These are phyloP conservation scores for Crithidia mellificae DNA, from an alignment of 208 protist genomes.

Conservation along the genomic window DNA sequence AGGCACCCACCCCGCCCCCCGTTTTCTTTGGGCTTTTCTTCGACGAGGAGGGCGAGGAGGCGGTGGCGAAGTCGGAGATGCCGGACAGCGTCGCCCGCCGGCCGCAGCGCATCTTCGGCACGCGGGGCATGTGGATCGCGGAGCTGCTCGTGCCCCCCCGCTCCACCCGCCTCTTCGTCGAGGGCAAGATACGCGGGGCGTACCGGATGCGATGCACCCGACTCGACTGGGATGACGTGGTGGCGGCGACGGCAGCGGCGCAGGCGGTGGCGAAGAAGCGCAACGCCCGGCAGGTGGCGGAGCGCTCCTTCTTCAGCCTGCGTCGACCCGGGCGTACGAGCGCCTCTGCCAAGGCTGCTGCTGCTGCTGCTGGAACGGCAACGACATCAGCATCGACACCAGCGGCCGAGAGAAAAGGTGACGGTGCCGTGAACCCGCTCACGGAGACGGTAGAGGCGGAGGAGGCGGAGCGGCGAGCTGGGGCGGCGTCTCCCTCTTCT, in stretches of 20 bases:
- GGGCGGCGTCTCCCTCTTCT: neutral
- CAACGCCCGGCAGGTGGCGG: neutral
- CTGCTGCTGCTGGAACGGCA: no score
- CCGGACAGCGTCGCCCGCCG: conserved; percentile 17
- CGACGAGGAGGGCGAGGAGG: conserved; percentile 23
- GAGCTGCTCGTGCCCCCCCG: conserved; percentile 25
- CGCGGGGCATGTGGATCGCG: conserved; percentile 18
- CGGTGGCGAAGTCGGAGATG: conserved; percentile 18
- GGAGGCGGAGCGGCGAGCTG: neutral
- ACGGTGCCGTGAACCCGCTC: neutral
- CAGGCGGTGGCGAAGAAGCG: conserved; percentile 11
- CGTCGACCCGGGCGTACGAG: neutral
- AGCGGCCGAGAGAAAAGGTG: no score
- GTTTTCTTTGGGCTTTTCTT: conserved; percentile 32
- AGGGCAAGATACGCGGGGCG: conserved; percentile 23
- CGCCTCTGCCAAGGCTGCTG: neutral
- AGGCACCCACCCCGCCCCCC: conserved; percentile 13
- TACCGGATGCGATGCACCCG: conserved; percentile 35
- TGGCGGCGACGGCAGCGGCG: conserved; percentile 7
- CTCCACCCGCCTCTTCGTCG: conserved; percentile 20
- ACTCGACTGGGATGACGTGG: conserved; percentile 22
- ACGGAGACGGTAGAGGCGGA: neutral
- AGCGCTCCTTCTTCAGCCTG: conserved; percentile 4
- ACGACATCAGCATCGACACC: no score
- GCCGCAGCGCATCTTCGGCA: conserved; percentile 21